Percentiles rank a stretch among this genome's conserved stretches.
These are phyloP conservation scores for Acacia acuminata DNA, from an alignment of 306 rosid genomes.

Conservation along the genomic window DNA sequence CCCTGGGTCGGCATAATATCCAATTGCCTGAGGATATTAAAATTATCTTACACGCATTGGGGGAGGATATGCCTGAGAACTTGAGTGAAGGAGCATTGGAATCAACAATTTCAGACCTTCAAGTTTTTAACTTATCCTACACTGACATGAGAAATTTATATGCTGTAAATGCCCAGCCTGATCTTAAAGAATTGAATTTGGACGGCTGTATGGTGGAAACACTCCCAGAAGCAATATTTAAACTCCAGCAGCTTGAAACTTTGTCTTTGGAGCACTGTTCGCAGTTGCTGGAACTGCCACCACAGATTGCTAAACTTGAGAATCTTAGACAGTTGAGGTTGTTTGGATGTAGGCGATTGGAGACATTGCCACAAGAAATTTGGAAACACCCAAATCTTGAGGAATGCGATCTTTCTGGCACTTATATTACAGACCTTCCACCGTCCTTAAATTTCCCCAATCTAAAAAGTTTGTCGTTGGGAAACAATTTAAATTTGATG, in stretches of 20 bases:
- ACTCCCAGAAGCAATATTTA: not conserved
- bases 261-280: too few relatives aligned
- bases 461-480: not conserved
- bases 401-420: not conserved
- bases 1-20: not conserved
- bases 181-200: too few relatives aligned
- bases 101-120: not conserved
- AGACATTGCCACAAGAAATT: too few relatives aligned
- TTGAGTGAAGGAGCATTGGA: not conserved
- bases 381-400: too few relatives aligned
- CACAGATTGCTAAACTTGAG: too few relatives aligned
- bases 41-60: not conserved
- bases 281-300: too few relatives aligned
- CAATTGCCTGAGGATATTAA: not conserved
- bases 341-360: too few relatives aligned
- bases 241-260: not conserved
- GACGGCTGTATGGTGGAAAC: not conserved
- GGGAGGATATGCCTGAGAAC: not conserved
- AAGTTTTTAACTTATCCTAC: not conserved
- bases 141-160: not conserved
- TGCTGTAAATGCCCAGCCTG: too few relatives aligned
- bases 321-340: too few relatives aligned
- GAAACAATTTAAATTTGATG: not conserved
- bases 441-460: not conserved
- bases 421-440: not conserved